These are phyloP conservation scores for Panicum hallii DNA, from an alignment of 202 grass and related monocot genomes.

Conservation along the genomic window DNA sequence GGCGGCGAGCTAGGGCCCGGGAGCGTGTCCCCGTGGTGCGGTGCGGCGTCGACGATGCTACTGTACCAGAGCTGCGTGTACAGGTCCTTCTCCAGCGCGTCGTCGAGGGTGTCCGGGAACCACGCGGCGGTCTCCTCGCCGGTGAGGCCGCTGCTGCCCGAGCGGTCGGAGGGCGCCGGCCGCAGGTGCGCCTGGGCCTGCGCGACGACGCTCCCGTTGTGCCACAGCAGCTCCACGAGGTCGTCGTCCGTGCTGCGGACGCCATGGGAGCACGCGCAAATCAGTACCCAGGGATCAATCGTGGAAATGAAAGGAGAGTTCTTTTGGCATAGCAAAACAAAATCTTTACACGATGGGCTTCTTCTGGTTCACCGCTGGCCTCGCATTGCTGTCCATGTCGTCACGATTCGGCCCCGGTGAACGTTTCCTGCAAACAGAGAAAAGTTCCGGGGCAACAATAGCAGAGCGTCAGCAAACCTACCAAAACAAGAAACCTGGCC, in stretches of 20 bases:
- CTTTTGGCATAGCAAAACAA: background rate
- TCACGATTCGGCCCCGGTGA: conserved; percentile 6
- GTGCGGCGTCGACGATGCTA: conserved; percentile 25
- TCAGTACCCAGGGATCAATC: conserved; percentile 18
- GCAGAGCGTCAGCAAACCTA: background rate
- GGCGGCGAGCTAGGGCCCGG: conserved; percentile 21
- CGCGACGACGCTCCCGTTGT: conserved; percentile 75
- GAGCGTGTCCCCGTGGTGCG: conserved; percentile 24
- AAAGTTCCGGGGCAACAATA: background rate
- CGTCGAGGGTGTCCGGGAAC: conserved; percentile 71
- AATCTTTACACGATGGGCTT: conserved; percentile 49
- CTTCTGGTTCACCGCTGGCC: conserved; percentile 47
- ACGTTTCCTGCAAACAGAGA: background rate
- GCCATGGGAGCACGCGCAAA: conserved; percentile 41
- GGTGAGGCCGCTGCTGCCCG: conserved; percentile 50
- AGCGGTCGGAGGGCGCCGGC: conserved; percentile 2
- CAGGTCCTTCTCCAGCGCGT: conserved; percentile 80
- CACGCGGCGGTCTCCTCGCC: conserved; percentile 71
- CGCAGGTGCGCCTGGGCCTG: conserved; percentile 69
- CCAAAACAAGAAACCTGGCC: conserved; percentile 17
- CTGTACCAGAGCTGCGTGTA: conserved; percentile 69
- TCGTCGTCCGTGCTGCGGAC: conserved; percentile 63
- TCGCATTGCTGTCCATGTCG: conserved; percentile 59
- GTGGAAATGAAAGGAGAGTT: background rate
- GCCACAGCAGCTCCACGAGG: conserved; percentile 86